Evolutionary conservation across 257 asterid genomes (phyloP).

Genomic region (Apocynum venetum): DNA sequence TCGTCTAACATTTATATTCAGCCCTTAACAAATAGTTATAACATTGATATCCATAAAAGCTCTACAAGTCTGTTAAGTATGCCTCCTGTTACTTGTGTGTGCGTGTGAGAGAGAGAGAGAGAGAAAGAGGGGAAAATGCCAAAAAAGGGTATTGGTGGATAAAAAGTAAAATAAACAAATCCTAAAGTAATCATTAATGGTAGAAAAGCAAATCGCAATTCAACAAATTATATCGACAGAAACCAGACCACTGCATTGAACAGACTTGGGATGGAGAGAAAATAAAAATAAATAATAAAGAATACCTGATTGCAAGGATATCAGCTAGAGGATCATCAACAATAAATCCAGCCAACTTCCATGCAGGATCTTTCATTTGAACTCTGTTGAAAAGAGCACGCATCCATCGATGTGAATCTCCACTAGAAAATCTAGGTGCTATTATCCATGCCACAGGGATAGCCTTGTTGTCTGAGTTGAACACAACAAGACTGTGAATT

Average conservation of each 20-base stretch:
- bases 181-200: background rate
- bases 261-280: background rate
- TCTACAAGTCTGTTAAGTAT: background rate
- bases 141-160: background rate
- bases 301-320: conserved; percentile 62
- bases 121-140: background rate
- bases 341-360: conserved; percentile 95
- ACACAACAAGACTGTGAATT: conserved; percentile 86
- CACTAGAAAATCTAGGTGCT: conserved; percentile 60
- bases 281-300: conserved; percentile 7
- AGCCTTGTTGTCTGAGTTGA: conserved; percentile 97
- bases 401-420: conserved; percentile 77
- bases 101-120: background rate
- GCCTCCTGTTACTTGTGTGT: background rate
- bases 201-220: background rate
- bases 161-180: background rate
- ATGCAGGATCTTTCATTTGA: conserved; percentile 77
- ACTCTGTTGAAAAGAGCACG: conserved; percentile 84
- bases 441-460: conserved; percentile 97
- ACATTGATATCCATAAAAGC: background rate
- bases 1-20: background rate
- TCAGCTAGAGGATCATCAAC: conserved; percentile 86
- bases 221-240: background rate
- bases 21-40: background rate
- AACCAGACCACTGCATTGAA: background rate